These are phyloP conservation scores for Termitomyces sp. DNA, from an alignment of 768 basidiomycete species.

Conservation along the genomic window DNA sequence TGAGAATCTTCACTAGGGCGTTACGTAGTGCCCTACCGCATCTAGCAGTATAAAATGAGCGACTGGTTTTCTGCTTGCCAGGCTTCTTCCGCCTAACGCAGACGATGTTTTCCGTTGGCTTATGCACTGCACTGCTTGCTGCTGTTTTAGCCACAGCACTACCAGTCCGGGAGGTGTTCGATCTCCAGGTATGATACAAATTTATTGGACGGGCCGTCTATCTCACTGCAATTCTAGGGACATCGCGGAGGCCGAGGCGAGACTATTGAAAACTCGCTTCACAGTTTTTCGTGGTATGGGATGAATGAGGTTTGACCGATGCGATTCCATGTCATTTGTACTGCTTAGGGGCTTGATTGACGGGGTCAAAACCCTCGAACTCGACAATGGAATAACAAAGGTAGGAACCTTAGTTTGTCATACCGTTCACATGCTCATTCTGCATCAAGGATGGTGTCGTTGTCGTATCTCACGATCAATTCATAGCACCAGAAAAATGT, in stretches of 20 bases:
- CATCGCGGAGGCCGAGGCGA: slow-evolving; percentile 77
- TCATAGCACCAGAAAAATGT: slow-evolving; percentile 59
- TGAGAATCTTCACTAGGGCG: not conserved
- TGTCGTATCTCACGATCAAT: slow-evolving; percentile 79
- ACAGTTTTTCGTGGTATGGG: slow-evolving; percentile 69
- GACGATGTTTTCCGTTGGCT: slow-evolving; percentile 3
- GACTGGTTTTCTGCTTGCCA: not conserved
- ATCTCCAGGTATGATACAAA: slow-evolving; percentile 6
- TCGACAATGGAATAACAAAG: slow-evolving; percentile 75
- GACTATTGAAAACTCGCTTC: slow-evolving; percentile 66
- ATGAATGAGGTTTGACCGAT: not conserved
- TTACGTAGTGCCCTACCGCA: not conserved
- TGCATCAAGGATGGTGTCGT: slow-evolving; percentile 61
- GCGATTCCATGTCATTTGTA: not conserved
- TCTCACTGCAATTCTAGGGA: slow-evolving; percentile 33
- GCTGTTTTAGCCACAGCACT: not conserved
- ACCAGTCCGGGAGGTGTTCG: slow-evolving; percentile 3
- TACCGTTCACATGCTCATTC: not conserved
- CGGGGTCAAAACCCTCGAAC: slow-evolving; percentile 70
- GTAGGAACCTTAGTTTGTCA: slow-evolving; percentile 24
- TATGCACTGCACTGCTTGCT: slow-evolving; percentile 1
- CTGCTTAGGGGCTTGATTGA: slow-evolving; percentile 61
- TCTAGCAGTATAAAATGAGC: not conserved
- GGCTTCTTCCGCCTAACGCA: not conserved
- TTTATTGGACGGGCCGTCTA: not conserved